Conservation (phyloP, 208 protist species). For the Spongospora subterranea region DNA sequence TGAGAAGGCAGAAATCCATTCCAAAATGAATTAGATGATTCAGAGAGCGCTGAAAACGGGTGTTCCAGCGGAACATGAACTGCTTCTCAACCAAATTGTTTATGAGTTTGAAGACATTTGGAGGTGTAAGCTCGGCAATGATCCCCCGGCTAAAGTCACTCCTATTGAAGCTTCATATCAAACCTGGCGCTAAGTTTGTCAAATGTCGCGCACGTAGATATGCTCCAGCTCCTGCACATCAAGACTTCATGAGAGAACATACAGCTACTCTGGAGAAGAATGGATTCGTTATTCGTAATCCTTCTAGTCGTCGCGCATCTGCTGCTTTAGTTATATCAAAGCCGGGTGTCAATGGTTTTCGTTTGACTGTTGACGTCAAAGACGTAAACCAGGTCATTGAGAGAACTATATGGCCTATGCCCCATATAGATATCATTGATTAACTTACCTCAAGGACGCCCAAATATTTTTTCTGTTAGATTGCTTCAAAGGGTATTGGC, state of each 20-base stretch:
- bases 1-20: neutral
- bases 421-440: neutral
- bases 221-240: neutral
- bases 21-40: neutral
- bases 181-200: neutral
- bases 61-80: neutral
- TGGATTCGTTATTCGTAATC: neutral
- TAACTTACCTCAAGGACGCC: neutral
- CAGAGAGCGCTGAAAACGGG: neutral
- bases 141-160: neutral
- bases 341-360: neutral
- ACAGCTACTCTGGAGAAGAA: neutral
- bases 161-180: neutral
- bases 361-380: neutral
- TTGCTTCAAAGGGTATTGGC: neutral
- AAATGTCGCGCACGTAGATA: neutral
- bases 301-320: neutral
- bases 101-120: neutral
- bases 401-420: neutral
- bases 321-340: neutral
- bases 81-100: neutral
- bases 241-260: neutral
- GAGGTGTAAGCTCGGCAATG: neutral
- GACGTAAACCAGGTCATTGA: neutral
- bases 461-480: neutral